Conservation (phyloP, 2,329 filamentous ascomycete genomes). For the Verticillium isaacii region DNA sequence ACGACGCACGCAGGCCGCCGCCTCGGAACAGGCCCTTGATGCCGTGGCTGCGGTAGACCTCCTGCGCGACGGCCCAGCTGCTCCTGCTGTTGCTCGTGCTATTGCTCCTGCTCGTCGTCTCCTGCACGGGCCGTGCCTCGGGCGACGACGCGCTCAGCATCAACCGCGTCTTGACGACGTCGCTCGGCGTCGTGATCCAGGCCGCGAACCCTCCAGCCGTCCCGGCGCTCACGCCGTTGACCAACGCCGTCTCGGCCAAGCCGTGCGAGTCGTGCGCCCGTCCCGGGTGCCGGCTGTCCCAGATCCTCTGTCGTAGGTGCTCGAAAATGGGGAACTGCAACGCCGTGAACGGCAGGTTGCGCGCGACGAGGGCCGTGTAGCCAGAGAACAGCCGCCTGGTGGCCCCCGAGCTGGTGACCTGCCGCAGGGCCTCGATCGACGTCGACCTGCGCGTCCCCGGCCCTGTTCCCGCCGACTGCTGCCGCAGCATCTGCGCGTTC, state of each 20-base stretch:
- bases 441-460: constrained; percentile 23
- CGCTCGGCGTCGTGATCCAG: constrained; percentile 79
- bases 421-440: constrained; percentile 44
- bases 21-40: constrained; percentile 73
- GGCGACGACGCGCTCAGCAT: constrained; percentile 60
- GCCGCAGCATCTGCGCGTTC: constrained; percentile 77
- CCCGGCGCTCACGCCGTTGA: constrained; percentile 72
- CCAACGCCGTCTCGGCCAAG: constrained; percentile 61
- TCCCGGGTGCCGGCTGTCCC: constrained; percentile 25
- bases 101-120: constrained; percentile 15
- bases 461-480: background rate
- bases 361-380: constrained; percentile 74
- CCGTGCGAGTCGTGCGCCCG: constrained; percentile 14
- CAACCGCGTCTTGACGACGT: constrained; percentile 85
- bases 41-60: constrained; percentile 64
- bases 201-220: constrained; percentile 70
- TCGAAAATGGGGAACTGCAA: constrained; percentile 89
- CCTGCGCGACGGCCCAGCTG: constrained; percentile 55
- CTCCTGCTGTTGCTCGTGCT: constrained; percentile 31
- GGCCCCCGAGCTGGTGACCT: constrained; percentile 48
- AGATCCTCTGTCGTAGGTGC: constrained; percentile 53
- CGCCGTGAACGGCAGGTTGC: constrained; percentile 84
- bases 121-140: constrained; percentile 15
- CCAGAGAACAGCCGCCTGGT: constrained; percentile 60
- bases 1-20: constrained; percentile 65